Conservation (phyloP, 495 filamentous ascomycete genomes). For the Penicillium pancosmium region DNA sequence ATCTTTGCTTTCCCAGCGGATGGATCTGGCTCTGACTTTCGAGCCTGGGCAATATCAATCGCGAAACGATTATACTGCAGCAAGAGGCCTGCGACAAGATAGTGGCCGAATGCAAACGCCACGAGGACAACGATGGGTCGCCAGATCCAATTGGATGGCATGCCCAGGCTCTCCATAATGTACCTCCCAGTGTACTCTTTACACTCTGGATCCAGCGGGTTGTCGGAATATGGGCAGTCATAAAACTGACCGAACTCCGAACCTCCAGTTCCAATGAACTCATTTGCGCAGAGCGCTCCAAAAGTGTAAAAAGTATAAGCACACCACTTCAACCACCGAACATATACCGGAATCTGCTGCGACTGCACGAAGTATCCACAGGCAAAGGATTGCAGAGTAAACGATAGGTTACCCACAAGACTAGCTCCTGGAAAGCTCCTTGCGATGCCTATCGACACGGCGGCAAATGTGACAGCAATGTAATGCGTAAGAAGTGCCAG, state of each 20-base stretch:
- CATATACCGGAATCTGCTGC: slow-evolving; percentile 71
- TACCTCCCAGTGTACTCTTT: slow-evolving; percentile 66
- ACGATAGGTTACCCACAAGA: slow-evolving; percentile 67
- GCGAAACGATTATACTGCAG: slow-evolving; percentile 61
- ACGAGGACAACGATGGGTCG: slow-evolving; percentile 63
- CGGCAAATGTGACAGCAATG: slow-evolving; percentile 63
- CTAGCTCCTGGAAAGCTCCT: slow-evolving; percentile 64
- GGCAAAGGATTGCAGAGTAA: slow-evolving; percentile 69
- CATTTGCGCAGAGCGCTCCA: slow-evolving; percentile 66
- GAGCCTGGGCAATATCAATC: slow-evolving; percentile 61
- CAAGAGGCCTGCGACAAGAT: slow-evolving; percentile 55
- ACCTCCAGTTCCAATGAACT: slow-evolving; percentile 57
- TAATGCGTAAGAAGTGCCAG: slow-evolving; percentile 67
- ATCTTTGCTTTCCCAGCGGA: slow-evolving; percentile 66
- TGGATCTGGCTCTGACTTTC: slow-evolving; percentile 54
- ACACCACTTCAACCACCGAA: slow-evolving; percentile 68
- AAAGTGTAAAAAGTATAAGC: slow-evolving; percentile 66
- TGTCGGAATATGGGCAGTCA: slow-evolving; percentile 63
- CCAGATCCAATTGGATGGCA: slow-evolving; percentile 63
- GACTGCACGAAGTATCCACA: slow-evolving; percentile 75
- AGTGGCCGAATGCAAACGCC: slow-evolving; percentile 60
- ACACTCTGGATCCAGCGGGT: slow-evolving; percentile 60
- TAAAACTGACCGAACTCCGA: slow-evolving; percentile 57
- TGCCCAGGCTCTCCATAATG: slow-evolving; percentile 65
- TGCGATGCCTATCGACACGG: slow-evolving; percentile 58